A percentile compares a stretch with the other conserved stretches of the same genome.
Conservation (phyloP, 768 basidiomycete genomes). For the Amanita brunnescens region DNA sequence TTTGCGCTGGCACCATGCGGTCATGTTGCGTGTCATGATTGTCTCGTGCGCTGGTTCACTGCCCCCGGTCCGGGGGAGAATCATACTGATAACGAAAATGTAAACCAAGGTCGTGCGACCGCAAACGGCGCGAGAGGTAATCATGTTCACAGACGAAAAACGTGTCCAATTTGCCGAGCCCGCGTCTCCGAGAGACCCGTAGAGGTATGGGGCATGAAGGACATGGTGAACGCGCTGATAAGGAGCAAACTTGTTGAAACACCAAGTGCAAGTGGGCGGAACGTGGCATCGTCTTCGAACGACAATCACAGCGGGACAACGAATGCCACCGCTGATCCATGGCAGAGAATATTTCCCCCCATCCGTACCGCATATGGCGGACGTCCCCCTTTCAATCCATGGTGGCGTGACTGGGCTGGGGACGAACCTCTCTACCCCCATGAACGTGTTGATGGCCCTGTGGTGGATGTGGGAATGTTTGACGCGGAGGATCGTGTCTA, state of each 20-base stretch:
- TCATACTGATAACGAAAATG: constrained; percentile 16
- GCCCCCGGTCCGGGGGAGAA: constrained; percentile 23
- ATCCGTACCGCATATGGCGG: constrained; percentile 4
- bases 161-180: constrained; percentile 70
- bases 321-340: constrained; percentile 38
- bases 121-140: constrained; percentile 32
- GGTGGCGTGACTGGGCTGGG: constrained; percentile 5
- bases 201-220: constrained; percentile 66
- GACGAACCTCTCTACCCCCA: constrained; percentile 14
- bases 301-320: constrained; percentile 16
- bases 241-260: constrained; percentile 43
- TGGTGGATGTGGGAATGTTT: constrained; percentile 48
- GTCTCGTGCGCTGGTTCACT: constrained; percentile 74
- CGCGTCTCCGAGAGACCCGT: constrained; percentile 50
- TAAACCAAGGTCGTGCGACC: constrained; percentile 13
- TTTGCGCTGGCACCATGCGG: constrained; percentile 72
- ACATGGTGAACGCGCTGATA: constrained; percentile 43
- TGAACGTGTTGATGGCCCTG: constrained; percentile 18
- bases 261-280: constrained; percentile 10
- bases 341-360: constrained; percentile 52
- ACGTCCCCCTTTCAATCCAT: neutral
- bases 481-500: constrained; percentile 74
- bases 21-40: constrained; percentile 61
- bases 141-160: constrained; percentile 51
- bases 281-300: constrained; percentile 18